Base-by-base conservation (phyloP, 2,329 filamentous ascomycete species). In the Clarireedia monteithiana region DNA sequence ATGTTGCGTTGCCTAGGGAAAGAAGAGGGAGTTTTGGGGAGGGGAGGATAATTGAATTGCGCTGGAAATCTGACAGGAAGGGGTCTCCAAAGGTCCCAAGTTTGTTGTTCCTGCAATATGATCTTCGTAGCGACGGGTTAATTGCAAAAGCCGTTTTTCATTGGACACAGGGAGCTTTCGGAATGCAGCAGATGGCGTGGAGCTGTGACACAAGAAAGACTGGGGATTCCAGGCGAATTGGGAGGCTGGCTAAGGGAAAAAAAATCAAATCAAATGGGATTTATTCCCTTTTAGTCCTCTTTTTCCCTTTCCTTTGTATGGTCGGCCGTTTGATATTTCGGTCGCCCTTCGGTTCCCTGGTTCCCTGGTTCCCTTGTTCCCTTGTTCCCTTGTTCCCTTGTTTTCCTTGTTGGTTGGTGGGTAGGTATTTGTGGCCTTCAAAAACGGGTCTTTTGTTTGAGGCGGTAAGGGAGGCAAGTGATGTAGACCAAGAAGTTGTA, bases 101-200 rank as follows among this genome's bases (percentile, higher is more conserved):
- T 59, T 61, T 65, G 60, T 63, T 64, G 62, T 67, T 66, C 63
- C 62, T 64, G 63, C 62, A 66, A 64, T 63, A 51, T 66, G 65
- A 66, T 64, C 64, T 64, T 62, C 49, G 63, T 61, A 64, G 61
- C 59, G 60, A 63, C 59, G 60, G 60, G 46, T 58, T 60, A 59
- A 60, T 60, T 53, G 53, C 23, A 46, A 17, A 12, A 54, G 49
- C 30, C 48, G 54, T 39, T 54, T 59, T 55, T 50, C 55, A 65
- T 64, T 66, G 61, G 61, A 50, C 27, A 45, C 59, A 62, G 58
- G 59, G 57, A 52, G 53, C 54, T 44, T 58, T 61, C 61, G 62
- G 63, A 65, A 66, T 67, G 64, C 55, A 65, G 20, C 53, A 45
- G 46, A 55, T 55, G 52, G 52, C 38, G 27, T 50, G 47, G 53